Conservation (phyloP, 2,329 filamentous ascomycete genomes). For the Sporothrix mexicana region DNA sequence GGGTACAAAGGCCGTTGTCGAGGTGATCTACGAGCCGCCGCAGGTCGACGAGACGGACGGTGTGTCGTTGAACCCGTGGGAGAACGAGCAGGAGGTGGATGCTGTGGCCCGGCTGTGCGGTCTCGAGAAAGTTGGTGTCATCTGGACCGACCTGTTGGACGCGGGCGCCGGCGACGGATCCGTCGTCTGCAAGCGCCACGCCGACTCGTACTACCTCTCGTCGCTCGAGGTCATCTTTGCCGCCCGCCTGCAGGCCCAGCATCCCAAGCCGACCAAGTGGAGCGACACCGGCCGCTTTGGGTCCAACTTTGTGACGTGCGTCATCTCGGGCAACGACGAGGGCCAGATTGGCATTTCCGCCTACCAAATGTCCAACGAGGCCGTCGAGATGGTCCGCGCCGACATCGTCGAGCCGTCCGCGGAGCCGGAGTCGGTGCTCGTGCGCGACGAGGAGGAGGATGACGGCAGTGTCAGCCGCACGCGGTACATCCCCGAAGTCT, state of each 20-base stretch:
- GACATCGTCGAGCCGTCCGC: slow-evolving; percentile 95
- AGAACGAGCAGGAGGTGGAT: slow-evolving; percentile 81
- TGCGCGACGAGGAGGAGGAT: slow-evolving; percentile 88
- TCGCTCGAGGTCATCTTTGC: slow-evolving; percentile 92
- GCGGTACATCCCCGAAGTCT: slow-evolving; percentile 95
- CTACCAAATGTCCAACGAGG: slow-evolving; percentile 94
- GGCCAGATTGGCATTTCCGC: slow-evolving; percentile 87
- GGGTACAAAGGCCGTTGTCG: slow-evolving; percentile 92
- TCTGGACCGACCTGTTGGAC: slow-evolving; percentile 91
- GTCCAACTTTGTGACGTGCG: slow-evolving; percentile 95
- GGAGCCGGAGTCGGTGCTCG: slow-evolving; percentile 91
- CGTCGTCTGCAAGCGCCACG: slow-evolving; percentile 93
- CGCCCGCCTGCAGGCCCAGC: slow-evolving; percentile 81
- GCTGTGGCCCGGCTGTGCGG: slow-evolving; percentile 82
- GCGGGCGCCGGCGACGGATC: slow-evolving; percentile 80
- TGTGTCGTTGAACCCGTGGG: slow-evolving; percentile 82
- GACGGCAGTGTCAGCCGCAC: slow-evolving; percentile 70
- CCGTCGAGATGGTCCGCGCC: slow-evolving; percentile 94
- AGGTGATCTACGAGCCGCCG: slow-evolving; percentile 96
- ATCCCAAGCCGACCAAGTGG: slow-evolving; percentile 94
- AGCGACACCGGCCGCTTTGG: slow-evolving; percentile 93
- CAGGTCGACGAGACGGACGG: slow-evolving; percentile 90
- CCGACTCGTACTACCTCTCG: slow-evolving; percentile 92
- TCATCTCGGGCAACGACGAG: slow-evolving; percentile 89
- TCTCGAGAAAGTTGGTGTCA: slow-evolving; percentile 85